Evolutionary conservation across 257 asterid species (phyloP).

Genomic region (Lycium ferocissimum): DNA sequence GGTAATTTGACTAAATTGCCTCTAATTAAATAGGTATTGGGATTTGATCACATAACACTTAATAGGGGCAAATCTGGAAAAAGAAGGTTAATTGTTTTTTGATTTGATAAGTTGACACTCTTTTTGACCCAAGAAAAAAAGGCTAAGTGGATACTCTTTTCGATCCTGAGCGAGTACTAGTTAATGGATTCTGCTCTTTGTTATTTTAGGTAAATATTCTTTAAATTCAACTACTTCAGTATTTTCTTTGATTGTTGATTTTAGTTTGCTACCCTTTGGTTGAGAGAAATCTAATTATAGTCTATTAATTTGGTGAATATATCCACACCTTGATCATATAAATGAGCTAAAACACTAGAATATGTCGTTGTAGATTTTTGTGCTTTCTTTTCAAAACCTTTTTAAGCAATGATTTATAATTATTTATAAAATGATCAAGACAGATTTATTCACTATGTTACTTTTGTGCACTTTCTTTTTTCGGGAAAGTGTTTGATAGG

Average conservation of each 20-base stretch:
- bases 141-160: no score
- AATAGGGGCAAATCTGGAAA: no score
- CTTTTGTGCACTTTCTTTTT: conserved; percentile 17
- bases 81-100: no score
- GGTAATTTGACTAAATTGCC: no score
- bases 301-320: not conserved
- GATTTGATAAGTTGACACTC: no score
- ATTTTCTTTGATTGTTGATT: not conserved
- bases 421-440: not conserved
- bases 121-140: no score
- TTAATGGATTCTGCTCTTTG: not conserved
- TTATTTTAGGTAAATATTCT: not conserved
- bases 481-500: conserved; percentile 49
- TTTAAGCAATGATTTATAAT: not conserved
- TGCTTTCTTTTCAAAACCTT: not conserved
- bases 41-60: no score
- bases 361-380: not conserved
- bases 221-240: not conserved
- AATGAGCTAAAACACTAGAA: not conserved
- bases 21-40: no score
- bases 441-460: conserved; percentile 26
- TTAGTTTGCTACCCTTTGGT: not conserved
- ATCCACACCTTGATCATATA: not conserved
- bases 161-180: not conserved
- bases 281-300: not conserved